Evolutionary conservation across 2,329 filamentous ascomycete species (phyloP), one percentile per base, ranked within the genome.

Genomic region (Trichothecium roseum): DNA sequence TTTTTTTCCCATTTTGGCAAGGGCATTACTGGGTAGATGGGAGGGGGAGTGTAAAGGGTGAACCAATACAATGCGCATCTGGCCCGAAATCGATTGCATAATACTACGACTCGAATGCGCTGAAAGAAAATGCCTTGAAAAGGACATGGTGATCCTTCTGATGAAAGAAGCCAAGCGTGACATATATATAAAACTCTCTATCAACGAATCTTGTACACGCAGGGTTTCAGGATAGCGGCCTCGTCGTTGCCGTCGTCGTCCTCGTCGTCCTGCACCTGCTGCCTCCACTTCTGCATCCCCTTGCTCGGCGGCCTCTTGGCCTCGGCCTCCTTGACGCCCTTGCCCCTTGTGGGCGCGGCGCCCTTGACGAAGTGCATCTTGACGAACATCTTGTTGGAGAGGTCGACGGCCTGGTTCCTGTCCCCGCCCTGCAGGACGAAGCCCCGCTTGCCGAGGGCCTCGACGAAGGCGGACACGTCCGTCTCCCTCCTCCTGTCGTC

Each of bases 321-420:
- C 14, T 78, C 81, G 48, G 75, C 43, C 12, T 58, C 53, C 36
- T 61, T 67, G 12, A 68, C 74, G 44, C 81, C 76, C 63, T 94
- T 93, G 17, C 87, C 87, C 54, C 78, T 81, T 3, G 69, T 69
- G 1, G 88, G 82, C 30, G 76, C 64, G 15, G 76, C 77, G n/a
- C 72, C 77, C 64, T 96, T 98, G 49, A 88, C 68, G 59, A 98
- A 98, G 48, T 82, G 78, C 86, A 98, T 89, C 63, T 82, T 85
- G 46, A 96, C 89, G 64, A 98, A 98, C 91, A 98, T 98, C 63
- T 83, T 93, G 63, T 98, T 98, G 37, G 72, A 74, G 50, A 93
- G 64, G 62, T 98, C 87, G 8, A 94, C 69, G 1, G 80, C 74
- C 32, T 57, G 53, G 17, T 57, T 58, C 43, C 64, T 71, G 47